phyloP scores from a whole-genome alignment of 371 early-diverging fungal species.

The Mortierella polycephala region DNA sequence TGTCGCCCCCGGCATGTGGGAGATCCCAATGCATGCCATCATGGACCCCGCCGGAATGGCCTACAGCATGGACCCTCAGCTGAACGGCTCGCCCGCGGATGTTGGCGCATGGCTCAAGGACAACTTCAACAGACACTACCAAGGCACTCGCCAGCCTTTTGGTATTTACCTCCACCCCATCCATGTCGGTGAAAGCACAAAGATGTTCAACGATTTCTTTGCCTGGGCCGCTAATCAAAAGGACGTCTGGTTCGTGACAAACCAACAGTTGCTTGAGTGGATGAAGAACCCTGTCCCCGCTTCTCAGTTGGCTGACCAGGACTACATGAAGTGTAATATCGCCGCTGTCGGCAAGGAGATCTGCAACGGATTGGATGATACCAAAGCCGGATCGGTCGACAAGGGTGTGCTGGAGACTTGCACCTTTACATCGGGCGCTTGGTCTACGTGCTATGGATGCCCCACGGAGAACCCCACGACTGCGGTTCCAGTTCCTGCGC shows the following conservation, averaged over 20 bases:
- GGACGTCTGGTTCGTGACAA: slow-evolving; percentile 77
- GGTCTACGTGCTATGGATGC: slow-evolving; percentile 76
- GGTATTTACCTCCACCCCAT: slow-evolving; percentile 66
- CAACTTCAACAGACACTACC: slow-evolving; percentile 75
- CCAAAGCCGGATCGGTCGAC: slow-evolving; percentile 59
- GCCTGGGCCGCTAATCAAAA: slow-evolving; percentile 60
- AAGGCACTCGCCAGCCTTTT: slow-evolving; percentile 73
- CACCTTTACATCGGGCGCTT: slow-evolving; percentile 65
- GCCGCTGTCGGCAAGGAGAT: slow-evolving; percentile 76
- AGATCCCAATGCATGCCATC: slow-evolving; percentile 72
- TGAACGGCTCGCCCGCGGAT: slow-evolving; percentile 53
- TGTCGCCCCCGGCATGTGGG: slow-evolving; percentile 75
- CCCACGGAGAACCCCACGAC: slow-evolving; percentile 64
- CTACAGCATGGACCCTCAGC: slow-evolving; percentile 79
- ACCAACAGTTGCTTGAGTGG: slow-evolving; percentile 73
- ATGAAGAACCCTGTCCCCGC: slow-evolving; percentile 78
- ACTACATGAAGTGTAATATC: slow-evolving; percentile 68
- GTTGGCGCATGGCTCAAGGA: slow-evolving; percentile 63
- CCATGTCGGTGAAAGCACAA: slow-evolving; percentile 59
- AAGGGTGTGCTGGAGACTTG: slow-evolving; percentile 61
- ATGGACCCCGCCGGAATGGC: slow-evolving; percentile 39
- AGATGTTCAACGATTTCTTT: slow-evolving; percentile 62
- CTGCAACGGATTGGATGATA: slow-evolving; percentile 77
- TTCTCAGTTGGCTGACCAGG: slow-evolving; percentile 62
- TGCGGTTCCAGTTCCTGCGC: slow-evolving; percentile 64